Conservation (phyloP, 768 basidiomycete species). For the Cyclocybe aegerita region DNA sequence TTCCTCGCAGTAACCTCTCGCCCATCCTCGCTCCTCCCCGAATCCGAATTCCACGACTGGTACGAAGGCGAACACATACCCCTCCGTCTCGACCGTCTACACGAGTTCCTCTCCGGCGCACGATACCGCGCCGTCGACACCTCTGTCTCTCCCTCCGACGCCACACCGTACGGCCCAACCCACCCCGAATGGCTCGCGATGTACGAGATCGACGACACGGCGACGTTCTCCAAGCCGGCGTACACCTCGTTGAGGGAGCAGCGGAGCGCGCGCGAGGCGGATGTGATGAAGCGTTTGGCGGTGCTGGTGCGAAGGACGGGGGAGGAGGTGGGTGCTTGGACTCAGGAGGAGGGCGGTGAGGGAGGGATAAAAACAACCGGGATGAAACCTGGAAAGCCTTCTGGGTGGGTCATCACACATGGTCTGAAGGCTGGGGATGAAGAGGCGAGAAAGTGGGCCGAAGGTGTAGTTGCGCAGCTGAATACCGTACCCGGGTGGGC, state of each 20-base stretch:
- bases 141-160: neutral
- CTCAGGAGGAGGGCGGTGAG: no score
- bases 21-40: conserved; percentile 37
- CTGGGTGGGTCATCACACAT: no score
- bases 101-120: conserved; percentile 47
- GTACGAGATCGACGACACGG: conserved; percentile 44
- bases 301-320: conserved; percentile 44
- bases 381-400: no score
- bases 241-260: conserved; percentile 44
- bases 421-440: no score
- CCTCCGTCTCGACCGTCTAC: conserved; percentile 43
- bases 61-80: conserved; percentile 59
- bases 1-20: conserved; percentile 51
- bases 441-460: no score
- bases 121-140: conserved; percentile 39
- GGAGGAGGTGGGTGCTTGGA: conserved; percentile 9
- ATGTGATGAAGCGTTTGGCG: conserved; percentile 38
- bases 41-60: conserved; percentile 56
- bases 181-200: conserved; percentile 48
- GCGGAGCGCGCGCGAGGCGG: conserved; percentile 41
- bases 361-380: no score
- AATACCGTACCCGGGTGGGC: no score
- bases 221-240: conserved; percentile 37
- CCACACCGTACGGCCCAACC: neutral
- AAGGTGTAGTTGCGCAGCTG: no score